Conservation (phyloP, 2,329 filamentous ascomycete species). For the Chlorencoelia australis region DNA sequence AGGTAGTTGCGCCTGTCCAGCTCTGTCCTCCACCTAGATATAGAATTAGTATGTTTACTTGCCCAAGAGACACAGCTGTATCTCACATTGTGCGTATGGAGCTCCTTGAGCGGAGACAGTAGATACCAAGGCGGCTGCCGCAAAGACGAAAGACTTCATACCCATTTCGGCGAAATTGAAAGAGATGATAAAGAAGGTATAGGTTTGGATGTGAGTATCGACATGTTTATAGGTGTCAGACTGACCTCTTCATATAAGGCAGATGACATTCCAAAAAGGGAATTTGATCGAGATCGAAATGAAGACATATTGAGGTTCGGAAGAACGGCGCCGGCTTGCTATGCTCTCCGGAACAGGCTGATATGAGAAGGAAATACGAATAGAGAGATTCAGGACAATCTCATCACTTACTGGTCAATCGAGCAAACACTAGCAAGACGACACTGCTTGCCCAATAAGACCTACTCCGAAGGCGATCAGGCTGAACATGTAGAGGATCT, state of each 20-base stretch:
- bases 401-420: neutral
- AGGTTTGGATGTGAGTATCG: neutral
- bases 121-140: constrained; percentile 25
- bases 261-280: no score
- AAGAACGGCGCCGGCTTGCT: constrained; percentile 17
- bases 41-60: neutral
- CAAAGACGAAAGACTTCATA: constrained; percentile 18
- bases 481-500: no score
- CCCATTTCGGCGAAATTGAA: constrained; percentile 18
- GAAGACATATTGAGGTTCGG: constrained; percentile 3
- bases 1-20: constrained; percentile 21
- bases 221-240: constrained; percentile 3
- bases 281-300: no score
- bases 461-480: no score
- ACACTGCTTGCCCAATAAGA: no score
- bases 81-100: constrained; percentile 24
- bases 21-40: constrained; percentile 20
- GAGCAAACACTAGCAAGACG: neutral
- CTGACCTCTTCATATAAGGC: no score
- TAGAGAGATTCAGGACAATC: neutral
- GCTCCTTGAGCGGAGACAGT: constrained; percentile 18
- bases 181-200: constrained; percentile 6
- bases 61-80: neutral
- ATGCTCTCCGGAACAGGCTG: constrained; percentile 19
- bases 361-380: constrained; percentile 3